Evolutionary conservation across 2,329 filamentous ascomycete genomes (phyloP).

Genomic region (Chaetomium strumarium): DNA sequence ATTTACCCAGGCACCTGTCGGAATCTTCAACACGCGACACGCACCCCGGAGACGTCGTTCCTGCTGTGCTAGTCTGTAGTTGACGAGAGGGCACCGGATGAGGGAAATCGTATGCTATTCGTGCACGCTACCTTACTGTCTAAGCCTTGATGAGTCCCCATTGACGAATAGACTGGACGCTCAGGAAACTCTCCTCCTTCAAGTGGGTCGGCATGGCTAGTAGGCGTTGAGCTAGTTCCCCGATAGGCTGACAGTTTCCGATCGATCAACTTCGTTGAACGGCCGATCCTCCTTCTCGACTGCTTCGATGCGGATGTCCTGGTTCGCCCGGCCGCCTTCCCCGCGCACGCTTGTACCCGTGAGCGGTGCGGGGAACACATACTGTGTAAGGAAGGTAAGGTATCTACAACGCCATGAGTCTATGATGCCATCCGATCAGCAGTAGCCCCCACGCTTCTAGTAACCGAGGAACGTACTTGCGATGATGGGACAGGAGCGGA

Average conservation of each 20-base stretch:
- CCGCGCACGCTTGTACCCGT: too few species aligned
- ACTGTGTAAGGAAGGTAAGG: too few species aligned
- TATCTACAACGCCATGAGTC: too few species aligned
- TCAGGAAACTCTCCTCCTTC: too few species aligned
- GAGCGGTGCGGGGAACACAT: too few species aligned
- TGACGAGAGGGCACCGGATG: not conserved
- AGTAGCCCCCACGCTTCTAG: too few species aligned
- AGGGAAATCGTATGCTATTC: not conserved
- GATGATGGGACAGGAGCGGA: too few species aligned
- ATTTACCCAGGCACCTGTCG: too few species aligned
- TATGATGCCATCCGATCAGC: too few species aligned
- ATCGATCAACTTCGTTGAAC: not conserved
- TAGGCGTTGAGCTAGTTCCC: not conserved
- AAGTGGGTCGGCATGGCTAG: not conserved
- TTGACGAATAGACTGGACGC: constrained; percentile 1
- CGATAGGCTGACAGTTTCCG: constrained; percentile 1
- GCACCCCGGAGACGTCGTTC: not conserved
- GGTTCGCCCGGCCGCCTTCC: not conserved
- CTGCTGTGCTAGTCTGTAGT: constrained; percentile 12
- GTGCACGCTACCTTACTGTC: not conserved
- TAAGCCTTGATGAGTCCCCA: too few species aligned
- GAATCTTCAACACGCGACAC: not conserved
- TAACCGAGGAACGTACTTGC: too few species aligned
- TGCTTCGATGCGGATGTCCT: not conserved
- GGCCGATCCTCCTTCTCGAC: not conserved